Percentiles rank a stretch among this genome's conserved stretches.
Conservation (phyloP, 305 asterid genomes). For the Lippia alba region DNA sequence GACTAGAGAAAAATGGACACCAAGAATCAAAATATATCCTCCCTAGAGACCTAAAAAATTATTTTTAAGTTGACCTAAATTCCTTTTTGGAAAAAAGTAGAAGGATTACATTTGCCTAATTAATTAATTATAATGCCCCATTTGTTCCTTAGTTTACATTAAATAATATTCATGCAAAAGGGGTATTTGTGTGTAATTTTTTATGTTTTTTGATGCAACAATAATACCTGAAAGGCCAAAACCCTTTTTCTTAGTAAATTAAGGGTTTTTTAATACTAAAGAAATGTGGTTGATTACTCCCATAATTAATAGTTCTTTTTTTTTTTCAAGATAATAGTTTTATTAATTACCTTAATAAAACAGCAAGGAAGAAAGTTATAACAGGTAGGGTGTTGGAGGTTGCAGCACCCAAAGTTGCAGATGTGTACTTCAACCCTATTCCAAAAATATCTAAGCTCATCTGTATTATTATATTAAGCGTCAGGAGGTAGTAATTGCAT, state of each 20-base stretch:
- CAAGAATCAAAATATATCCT: not conserved
- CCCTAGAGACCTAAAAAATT: not conserved
- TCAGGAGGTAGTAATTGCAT: no score
- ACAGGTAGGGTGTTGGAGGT: constrained; percentile 83
- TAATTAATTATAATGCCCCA: not conserved
- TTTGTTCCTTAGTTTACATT: not conserved
- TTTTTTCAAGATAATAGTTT: no score
- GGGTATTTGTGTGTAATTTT: not conserved
- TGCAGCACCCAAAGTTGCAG: constrained; percentile 93
- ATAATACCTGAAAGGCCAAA: no score
- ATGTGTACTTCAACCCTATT: constrained; percentile 73
- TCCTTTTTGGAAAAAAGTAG: not conserved
- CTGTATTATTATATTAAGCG: no score
- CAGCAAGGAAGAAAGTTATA: constrained; percentile 82
- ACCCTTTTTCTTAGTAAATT: no score
- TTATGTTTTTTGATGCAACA: no score
- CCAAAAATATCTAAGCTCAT: constrained; percentile 76
- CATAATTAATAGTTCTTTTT: not conserved
- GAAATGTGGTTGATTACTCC: not conserved
- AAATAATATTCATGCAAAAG: not conserved
- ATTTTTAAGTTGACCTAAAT: not conserved
- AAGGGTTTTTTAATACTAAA: no score
- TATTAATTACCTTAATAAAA: constrained; percentile 75
- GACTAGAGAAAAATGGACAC: constrained; percentile 5
- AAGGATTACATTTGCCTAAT: not conserved